A percentile compares a stretch with the other conserved stretches of the same genome.
Evolutionary conservation across 2,329 filamentous ascomycete species (phyloP).

Genomic region (Microdochium bolleyi): DNA sequence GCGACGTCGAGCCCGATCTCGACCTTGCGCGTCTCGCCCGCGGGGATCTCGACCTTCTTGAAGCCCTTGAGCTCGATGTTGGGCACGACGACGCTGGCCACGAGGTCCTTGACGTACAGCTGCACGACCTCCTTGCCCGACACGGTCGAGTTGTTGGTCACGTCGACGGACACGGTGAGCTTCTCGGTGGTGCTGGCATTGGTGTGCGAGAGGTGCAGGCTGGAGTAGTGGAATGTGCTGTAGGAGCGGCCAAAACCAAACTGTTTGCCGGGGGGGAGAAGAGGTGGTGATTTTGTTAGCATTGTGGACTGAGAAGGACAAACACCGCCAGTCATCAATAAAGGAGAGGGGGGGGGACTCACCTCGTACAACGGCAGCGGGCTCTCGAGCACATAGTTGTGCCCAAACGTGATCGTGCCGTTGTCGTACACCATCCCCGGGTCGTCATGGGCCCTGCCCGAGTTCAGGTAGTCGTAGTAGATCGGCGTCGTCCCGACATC

Average conservation of each 20-base stretch:
- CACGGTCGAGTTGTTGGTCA: conserved; percentile 49
- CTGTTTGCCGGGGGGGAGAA: too few relatives aligned
- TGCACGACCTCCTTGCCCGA: conserved; percentile 63
- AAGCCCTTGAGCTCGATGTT: conserved; percentile 60
- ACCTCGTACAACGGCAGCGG: conserved; percentile 49
- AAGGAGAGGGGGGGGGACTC: conserved; percentile 1
- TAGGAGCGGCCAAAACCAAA: conserved; percentile 64
- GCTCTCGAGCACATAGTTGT: conserved; percentile 54
- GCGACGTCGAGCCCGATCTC: conserved; percentile 37
- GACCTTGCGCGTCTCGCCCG: conserved; percentile 48
- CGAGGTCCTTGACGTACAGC: conserved; percentile 56
- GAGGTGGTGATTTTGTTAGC: too few relatives aligned
- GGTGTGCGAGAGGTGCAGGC: conserved; percentile 41
- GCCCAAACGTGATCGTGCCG: conserved; percentile 55
- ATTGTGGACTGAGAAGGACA: too few relatives aligned
- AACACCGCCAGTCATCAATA: background rate
- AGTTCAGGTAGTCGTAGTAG: conserved; percentile 68
- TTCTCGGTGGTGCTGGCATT: conserved; percentile 38
- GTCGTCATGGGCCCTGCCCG: conserved; percentile 44
- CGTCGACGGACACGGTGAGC: conserved; percentile 49
- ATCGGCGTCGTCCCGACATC: conserved; percentile 59
- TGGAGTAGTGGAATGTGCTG: conserved; percentile 52
- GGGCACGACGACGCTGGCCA: conserved; percentile 55
- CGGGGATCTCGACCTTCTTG: conserved; percentile 53
- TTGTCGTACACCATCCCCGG: conserved; percentile 46